phyloP scores from a whole-genome alignment of 2,329 filamentous ascomycete species.

The Bipolaris bicolor region DNA sequence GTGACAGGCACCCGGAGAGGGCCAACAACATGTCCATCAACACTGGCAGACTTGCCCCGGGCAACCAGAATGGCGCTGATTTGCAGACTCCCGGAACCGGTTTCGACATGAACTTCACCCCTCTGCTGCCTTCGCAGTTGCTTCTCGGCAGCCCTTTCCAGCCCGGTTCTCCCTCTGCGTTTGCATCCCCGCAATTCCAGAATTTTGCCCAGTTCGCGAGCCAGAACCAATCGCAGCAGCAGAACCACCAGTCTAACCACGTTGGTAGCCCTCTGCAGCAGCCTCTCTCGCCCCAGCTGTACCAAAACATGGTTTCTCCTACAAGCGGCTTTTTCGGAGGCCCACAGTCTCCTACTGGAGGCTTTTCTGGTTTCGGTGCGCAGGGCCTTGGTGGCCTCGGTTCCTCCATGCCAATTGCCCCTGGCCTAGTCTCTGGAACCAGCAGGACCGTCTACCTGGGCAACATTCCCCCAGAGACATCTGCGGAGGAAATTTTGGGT shows the following conservation, averaged over 20 bases:
- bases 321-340: constrained; percentile 81
- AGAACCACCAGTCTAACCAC: constrained; percentile 66
- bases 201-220: constrained; percentile 72
- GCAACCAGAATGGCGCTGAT: constrained; percentile 67
- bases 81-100: constrained; percentile 86
- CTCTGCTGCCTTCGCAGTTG: constrained; percentile 90
- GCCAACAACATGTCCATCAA: constrained; percentile 92
- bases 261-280: constrained; percentile 74
- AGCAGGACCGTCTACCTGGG: constrained; percentile 97
- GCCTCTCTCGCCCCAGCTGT: constrained; percentile 78
- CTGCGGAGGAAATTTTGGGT: constrained; percentile 93
- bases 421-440: constrained; percentile 84
- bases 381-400: constrained; percentile 69
- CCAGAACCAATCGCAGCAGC: constrained; percentile 64
- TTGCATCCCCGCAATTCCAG: constrained; percentile 90
- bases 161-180: constrained; percentile 87
- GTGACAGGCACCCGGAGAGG: constrained; percentile 83
- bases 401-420: constrained; percentile 75
- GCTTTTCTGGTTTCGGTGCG: constrained; percentile 68
- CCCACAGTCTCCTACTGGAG: constrained; percentile 83
- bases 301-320: constrained; percentile 84
- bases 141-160: constrained; percentile 96
- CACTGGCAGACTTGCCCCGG: constrained; percentile 70
- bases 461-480: constrained; percentile 97
- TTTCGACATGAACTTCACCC: constrained; percentile 98